These are phyloP conservation scores for Schizosaccharomyces japonicus DNA, from an alignment of 805 yeast species.

Conservation along the genomic window DNA sequence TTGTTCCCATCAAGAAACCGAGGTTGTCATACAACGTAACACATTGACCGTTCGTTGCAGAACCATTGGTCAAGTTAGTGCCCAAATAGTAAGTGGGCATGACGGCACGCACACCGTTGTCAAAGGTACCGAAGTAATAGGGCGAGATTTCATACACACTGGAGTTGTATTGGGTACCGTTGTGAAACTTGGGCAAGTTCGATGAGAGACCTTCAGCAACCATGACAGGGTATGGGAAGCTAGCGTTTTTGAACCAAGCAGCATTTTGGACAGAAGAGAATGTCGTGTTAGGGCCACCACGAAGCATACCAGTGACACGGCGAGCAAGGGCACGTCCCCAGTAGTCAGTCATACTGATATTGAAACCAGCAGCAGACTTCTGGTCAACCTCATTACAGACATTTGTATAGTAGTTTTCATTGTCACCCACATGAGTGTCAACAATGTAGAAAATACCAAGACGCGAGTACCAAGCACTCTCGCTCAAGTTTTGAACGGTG, in stretches of 20 bases:
- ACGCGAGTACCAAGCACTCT: conserved; percentile 14
- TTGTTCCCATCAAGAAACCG: conserved; percentile 45
- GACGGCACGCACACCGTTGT: conserved; percentile 42
- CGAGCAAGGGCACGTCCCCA: conserved; percentile 61
- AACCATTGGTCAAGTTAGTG: conserved; percentile 36
- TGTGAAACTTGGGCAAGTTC: conserved; percentile 33
- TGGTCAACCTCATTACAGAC: conserved; percentile 24
- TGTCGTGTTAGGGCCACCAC: conserved; percentile 40
- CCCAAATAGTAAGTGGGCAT: conserved; percentile 48
- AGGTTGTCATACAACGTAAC: conserved; percentile 49
- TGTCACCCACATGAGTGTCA: conserved; percentile 9
- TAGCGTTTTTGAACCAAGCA: conserved; percentile 33
- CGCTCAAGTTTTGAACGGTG: conserved; percentile 14
- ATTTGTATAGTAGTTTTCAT: conserved; percentile 16
- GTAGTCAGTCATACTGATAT: conserved; percentile 41
- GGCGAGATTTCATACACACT: conserved; percentile 33
- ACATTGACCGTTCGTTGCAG: conserved; percentile 22
- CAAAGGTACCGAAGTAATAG: conserved; percentile 70
- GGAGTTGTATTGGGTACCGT: conserved; percentile 35
- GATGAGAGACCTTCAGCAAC: conserved; percentile 26
- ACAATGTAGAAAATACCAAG: conserved; percentile 14
- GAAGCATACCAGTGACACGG: conserved; percentile 39
- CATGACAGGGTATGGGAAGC: conserved; percentile 50
- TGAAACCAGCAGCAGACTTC: conserved; percentile 41
- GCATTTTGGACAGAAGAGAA: conserved; percentile 35